A percentile compares a stretch with the other conserved stretches of the same genome.
Conservation (phyloP, 768 basidiomycete genomes). For the Serendipita indica region DNA sequence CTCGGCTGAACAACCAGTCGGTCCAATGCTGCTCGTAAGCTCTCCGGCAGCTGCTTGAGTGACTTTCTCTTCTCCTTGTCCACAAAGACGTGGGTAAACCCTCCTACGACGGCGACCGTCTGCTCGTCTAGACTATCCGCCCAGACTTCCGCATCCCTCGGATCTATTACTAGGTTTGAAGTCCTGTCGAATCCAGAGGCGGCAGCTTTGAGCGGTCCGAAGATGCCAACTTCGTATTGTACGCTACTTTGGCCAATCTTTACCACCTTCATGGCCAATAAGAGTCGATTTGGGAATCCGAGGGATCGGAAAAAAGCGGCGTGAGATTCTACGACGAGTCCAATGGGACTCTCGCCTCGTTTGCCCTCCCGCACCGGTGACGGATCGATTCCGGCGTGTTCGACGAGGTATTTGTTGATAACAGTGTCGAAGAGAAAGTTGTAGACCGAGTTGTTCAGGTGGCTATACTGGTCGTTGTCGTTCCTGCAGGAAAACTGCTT, state of each 20-base stretch:
- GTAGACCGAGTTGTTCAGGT: constrained; percentile 69
- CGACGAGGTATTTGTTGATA: constrained; percentile 64
- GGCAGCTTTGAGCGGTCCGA: constrained; percentile 29
- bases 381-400: constrained; percentile 44
- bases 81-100: constrained; percentile 78
- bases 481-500: constrained; percentile 34
- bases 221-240: constrained; percentile 67
- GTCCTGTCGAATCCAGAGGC: constrained; percentile 26
- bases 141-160: background rate
- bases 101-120: constrained; percentile 30
- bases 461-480: constrained; percentile 76
- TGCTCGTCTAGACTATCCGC: constrained; percentile 27
- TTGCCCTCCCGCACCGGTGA: constrained; percentile 24
- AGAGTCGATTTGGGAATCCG: constrained; percentile 55
- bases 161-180: background rate
- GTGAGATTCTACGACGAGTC: constrained; percentile 68
- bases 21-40: background rate
- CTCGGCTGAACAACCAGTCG: too few relatives aligned
- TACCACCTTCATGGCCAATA: constrained; percentile 53
- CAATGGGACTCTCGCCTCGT: constrained; percentile 30
- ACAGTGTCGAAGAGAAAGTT: constrained; percentile 73
- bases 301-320: constrained; percentile 61
- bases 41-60: constrained; percentile 20
- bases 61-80: constrained; percentile 44
- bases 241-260: constrained; percentile 63